Percentiles rank a stretch among this genome's conserved stretches.
Evolutionary conservation across 1,284 basidiomycete genomes (phyloP).

Genomic region (Hemileia vastatrix): DNA sequence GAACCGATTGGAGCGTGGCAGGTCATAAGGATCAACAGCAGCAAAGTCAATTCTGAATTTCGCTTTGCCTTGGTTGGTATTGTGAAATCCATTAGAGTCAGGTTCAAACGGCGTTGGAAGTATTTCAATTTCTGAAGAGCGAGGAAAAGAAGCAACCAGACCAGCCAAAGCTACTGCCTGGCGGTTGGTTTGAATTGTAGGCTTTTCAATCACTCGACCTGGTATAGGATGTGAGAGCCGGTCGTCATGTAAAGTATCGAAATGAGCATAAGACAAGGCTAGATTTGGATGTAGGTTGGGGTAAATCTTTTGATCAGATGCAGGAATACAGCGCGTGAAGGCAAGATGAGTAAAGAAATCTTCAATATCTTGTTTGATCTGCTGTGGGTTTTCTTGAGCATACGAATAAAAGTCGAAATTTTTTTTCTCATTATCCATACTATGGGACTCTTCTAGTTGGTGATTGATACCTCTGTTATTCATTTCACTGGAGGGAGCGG

Average conservation of each 20-base stretch:
- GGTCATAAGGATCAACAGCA: slow-evolving; percentile 16
- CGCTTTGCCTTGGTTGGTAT: slow-evolving; percentile 21
- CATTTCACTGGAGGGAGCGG: too few relatives aligned
- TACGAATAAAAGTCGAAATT: slow-evolving; percentile 17
- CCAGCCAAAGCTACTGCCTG: slow-evolving; percentile 19
- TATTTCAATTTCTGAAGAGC: slow-evolving; percentile 18
- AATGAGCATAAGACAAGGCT: slow-evolving; percentile 19
- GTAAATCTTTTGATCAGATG: slow-evolving; percentile 4
- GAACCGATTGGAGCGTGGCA: slow-evolving; percentile 9
- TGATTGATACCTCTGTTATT: too few relatives aligned
- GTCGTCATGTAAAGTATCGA: slow-evolving; percentile 22
- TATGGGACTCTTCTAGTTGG: too few relatives aligned
- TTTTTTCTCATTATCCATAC: too few relatives aligned
- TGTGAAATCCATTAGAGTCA: slow-evolving; percentile 20
- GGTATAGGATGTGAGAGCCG: slow-evolving; percentile 14
- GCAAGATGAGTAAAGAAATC: slow-evolving; percentile 13
- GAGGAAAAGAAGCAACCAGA: slow-evolving; percentile 10
- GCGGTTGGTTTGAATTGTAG: slow-evolving; percentile 14
- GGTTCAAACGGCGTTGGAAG: slow-evolving; percentile 20
- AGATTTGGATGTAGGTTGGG: slow-evolving; percentile 22
- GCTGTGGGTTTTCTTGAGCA: slow-evolving; percentile 20
- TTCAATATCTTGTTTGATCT: slow-evolving; percentile 18
- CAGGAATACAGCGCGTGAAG: neutral
- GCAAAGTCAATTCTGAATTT: slow-evolving; percentile 19
- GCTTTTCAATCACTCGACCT: slow-evolving; percentile 20